Evolutionary conservation across 192 early-diverging fungal genomes (phyloP), one percentile per base, ranked within the genome.

Genomic region (Jimgerdemannia flammicorona): DNA sequence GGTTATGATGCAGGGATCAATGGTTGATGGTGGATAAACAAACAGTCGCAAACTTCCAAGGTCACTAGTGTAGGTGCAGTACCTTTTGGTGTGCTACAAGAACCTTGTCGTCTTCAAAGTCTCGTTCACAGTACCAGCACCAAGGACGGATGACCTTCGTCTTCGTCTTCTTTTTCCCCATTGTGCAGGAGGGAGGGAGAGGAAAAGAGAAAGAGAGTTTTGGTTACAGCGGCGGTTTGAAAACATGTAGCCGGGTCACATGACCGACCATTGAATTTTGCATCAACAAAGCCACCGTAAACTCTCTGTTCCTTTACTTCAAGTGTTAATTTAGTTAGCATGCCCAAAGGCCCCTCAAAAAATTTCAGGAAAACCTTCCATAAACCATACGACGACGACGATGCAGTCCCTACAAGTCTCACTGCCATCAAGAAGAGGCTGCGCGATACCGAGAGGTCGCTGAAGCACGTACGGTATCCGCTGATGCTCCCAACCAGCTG

Each of bases 81-180:
- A 80, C 79, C 66, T 90, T 91, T 79, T 98, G 97, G 82, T 99
- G 97, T 72, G 94, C 88, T 43, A 99, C 89, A 67, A 99, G 85
- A 7, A 96, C 91, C 75, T 95, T 96, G 73, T 97, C 96, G 81
- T 97, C 95, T 71, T 97, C 95, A 80, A 99, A 99, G 72, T 96
- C 94, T 70, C 94, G 87, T 70, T 97, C 95, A 81, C 97, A 99
- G 82, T 99, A 97, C 97, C 93, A 94, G 81, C 93, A 94, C 93
- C 93, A 94, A 18, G 93, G 93, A 59, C 90, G 78, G 40, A 85
- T 79, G 43, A 81, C 70, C 73, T 90, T 87, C 43, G 87, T 84
- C 77, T 89, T 91, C 79, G 91, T 94, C 77, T 88, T 92, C 83
- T 92, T 92, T 70, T 84, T 85, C 85, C 86, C 86, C 69, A 11